Evolutionary conservation across 106 monocot species (phyloP).

Genomic region (Allium cepa): DNA sequence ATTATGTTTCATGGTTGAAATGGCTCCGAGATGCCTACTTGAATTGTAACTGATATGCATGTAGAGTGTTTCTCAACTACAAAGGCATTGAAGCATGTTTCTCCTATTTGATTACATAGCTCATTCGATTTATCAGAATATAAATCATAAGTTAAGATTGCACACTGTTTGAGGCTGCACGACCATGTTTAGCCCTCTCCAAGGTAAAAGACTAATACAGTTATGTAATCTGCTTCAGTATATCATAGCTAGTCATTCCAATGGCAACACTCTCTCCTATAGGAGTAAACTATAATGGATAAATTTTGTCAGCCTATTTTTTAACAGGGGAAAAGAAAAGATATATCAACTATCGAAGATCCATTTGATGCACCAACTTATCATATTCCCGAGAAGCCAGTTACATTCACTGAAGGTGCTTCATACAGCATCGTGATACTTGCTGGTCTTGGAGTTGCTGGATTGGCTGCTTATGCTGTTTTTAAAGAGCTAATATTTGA

Average conservation of each 20-base stretch:
- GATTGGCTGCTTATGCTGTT: slow-evolving; percentile 86
- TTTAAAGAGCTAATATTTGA: slow-evolving; percentile 96
- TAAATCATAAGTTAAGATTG: background rate
- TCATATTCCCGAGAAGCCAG: slow-evolving; percentile 96
- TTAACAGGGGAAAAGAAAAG: slow-evolving; percentile 55
- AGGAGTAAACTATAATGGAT: background rate
- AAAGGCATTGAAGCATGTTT: no score
- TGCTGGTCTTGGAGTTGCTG: slow-evolving; percentile 79
- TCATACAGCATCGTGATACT: slow-evolving; percentile 87
- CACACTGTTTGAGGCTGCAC: background rate
- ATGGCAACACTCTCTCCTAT: background rate
- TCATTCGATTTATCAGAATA: background rate
- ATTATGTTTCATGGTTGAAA: no score
- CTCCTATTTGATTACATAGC: no score
- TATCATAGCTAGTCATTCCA: background rate
- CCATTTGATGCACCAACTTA: slow-evolving; percentile 90
- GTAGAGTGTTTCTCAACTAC: no score
- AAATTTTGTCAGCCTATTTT: background rate
- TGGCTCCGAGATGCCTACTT: no score
- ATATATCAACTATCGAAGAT: slow-evolving; percentile 78
- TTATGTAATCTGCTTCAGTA: background rate
- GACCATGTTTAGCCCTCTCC: background rate
- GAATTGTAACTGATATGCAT: no score
- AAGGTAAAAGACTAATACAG: background rate
- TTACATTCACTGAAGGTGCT: slow-evolving; percentile 92